Evolutionary conservation across 768 basidiomycete genomes (phyloP), one percentile per base, ranked within the genome.

Genomic region (Xanthoconium stramineum): DNA sequence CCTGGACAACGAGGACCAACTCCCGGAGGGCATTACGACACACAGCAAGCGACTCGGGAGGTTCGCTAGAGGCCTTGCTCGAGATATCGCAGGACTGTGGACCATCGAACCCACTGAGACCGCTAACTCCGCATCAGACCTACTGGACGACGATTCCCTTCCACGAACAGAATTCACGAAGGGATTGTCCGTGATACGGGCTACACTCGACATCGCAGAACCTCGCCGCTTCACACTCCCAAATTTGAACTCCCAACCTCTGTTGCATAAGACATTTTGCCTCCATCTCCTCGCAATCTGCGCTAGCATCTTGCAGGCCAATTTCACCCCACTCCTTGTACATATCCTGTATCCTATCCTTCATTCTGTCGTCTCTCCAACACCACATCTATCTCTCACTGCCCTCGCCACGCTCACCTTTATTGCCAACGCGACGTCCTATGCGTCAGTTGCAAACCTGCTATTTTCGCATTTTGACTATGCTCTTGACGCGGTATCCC

Each of bases 401-500:
- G 95, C 88, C 2, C 74, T 87, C 10, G 83, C 86, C 6, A 78
- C 93, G 2, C 77, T 99, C 52, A 71, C 81, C 56, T 85, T 80
- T 56, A 80, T 96, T 35, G 80, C 94, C 8, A 74, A 78, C n/a
- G 77, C 83, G 51, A 85, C 88, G 3, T 92, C 89, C 5, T 95
- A 94, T 63, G 93, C 94, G n/a, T 89, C 92, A 5, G 81, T 91
- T 0, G 84, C 87, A 43, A 95, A 95, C 65, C 78, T 98, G 29
- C 77, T 99, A 6, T 79, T 98, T 38, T 88, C 95, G 20, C 97
- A 99, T 70, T 96, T 96, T 61, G 96, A 99, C 72, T 98, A 99
- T 67, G 89, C 93, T 10, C 83, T 99, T 53, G 94, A 98, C 62
- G 84, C 89, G 3, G 87, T 96, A 15, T 91, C 93, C 3, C 86